A percentile compares a stretch with the other conserved stretches of the same genome.
phyloP scores from a whole-genome alignment of 202 grass and related monocot species.

The Panicum virgatum region DNA sequence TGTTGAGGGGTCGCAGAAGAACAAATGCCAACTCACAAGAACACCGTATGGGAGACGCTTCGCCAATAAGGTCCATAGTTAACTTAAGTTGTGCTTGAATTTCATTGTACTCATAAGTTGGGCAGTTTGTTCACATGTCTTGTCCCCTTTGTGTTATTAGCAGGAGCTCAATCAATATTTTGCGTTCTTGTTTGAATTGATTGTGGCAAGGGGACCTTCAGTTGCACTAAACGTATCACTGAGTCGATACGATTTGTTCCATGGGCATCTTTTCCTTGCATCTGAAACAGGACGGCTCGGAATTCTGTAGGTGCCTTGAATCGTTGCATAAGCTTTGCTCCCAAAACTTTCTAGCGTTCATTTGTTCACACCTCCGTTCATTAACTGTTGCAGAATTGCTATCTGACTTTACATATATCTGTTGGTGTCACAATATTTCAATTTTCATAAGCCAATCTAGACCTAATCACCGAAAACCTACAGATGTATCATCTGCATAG shows the following conservation, averaged over 20 bases:
- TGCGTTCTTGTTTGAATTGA: conserved; percentile 86
- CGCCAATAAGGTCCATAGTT: conserved; percentile 49
- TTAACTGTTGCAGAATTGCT: not conserved
- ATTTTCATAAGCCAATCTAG: not conserved
- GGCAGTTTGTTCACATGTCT: conserved; percentile 15
- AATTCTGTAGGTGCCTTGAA: conserved; percentile 65
- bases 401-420: not conserved
- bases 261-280: conserved; percentile 91
- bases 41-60: conserved; percentile 77
- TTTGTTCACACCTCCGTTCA: not conserved
- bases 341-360: not conserved
- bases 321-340: not conserved
- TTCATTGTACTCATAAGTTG: not conserved
- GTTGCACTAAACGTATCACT: conserved; percentile 80
- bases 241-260: conserved; percentile 79
- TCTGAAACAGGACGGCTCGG: conserved; percentile 70
- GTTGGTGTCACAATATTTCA: not conserved
- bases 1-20: conserved; percentile 54
- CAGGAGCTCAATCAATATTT: conserved; percentile 90
- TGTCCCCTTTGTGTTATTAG: conserved; percentile 15
- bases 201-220: conserved; percentile 55
- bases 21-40: conserved; percentile 80
- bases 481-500: not conserved
- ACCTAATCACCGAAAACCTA: not conserved
- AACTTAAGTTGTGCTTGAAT: not conserved